These are phyloP conservation scores for Luffa acutangula DNA, from an alignment of 306 rosid genomes.

Conservation along the genomic window DNA sequence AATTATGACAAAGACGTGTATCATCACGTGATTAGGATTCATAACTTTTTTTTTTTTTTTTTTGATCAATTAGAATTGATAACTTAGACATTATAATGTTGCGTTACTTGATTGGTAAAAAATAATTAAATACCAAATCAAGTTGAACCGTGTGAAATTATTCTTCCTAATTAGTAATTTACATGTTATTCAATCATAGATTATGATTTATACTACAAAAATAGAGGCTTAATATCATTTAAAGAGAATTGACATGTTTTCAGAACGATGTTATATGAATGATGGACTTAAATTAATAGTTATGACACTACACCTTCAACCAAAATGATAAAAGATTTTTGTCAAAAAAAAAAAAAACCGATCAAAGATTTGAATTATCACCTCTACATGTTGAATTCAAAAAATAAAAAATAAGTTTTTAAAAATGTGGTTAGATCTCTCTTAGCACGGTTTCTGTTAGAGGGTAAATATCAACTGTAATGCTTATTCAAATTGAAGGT, in stretches of 20 bases:
- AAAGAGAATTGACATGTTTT: neutral
- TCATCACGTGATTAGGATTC: neutral
- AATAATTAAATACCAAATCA: neutral
- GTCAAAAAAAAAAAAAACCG: no score
- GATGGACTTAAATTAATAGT: no score
- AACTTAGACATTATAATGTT: neutral
- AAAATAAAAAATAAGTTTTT: no score
- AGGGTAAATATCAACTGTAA: no score
- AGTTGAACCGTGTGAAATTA: conserved; percentile 1
- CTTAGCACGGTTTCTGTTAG: no score
- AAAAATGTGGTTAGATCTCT: no score
- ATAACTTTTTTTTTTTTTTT: neutral
- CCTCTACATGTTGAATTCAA: no score
- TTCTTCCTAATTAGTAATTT: neutral
- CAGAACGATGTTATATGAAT: no score
- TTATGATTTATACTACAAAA: neutral
- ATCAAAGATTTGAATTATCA: no score
- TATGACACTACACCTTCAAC: no score
- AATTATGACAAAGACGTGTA: neutral
- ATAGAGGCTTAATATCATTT: neutral
- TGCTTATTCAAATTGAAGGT: no score
- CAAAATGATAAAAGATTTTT: no score
- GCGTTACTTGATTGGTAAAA: neutral
- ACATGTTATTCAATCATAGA: neutral
- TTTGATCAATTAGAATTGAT: neutral